These are phyloP conservation scores for Epichloe sp. DNA, from an alignment of 2,329 filamentous ascomycete genomes.

Conservation along the genomic window DNA sequence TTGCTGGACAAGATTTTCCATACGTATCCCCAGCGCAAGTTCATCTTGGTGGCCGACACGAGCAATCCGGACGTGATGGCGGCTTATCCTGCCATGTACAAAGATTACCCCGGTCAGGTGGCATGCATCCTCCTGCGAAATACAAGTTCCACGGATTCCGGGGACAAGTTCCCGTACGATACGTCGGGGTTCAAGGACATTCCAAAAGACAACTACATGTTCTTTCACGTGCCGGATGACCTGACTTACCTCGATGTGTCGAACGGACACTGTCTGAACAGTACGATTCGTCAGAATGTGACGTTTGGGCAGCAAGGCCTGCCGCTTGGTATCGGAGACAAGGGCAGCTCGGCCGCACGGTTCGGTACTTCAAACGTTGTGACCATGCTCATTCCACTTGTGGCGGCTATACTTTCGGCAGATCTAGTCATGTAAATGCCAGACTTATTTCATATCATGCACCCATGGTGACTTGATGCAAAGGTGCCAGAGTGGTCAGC, in stretches of 20 bases:
- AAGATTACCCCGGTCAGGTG: slow-evolving; percentile 56
- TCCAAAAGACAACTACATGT: slow-evolving; percentile 60
- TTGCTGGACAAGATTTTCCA: slow-evolving; percentile 60
- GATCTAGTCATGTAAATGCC: slow-evolving; percentile 3
- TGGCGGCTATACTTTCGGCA: slow-evolving; percentile 10
- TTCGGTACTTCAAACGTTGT: slow-evolving; percentile 10
- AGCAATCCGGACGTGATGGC: slow-evolving; percentile 66
- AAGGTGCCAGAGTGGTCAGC: not conserved
- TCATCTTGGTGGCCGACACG: slow-evolving; percentile 65
- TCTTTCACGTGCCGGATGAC: slow-evolving; percentile 62
- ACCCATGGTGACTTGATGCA: not conserved
- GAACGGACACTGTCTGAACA: slow-evolving; percentile 55
- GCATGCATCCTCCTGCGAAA: slow-evolving; percentile 70
- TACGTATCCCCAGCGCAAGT: slow-evolving; percentile 62
- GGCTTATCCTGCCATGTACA: slow-evolving; percentile 46
- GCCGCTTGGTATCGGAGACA: slow-evolving; percentile 30
- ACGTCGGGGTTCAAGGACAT: slow-evolving; percentile 57
- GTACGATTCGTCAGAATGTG: slow-evolving; percentile 52
- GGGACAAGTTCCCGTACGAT: slow-evolving; percentile 61
- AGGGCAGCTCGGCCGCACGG: slow-evolving; percentile 17
- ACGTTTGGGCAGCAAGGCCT: slow-evolving; percentile 55
- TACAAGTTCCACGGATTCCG: slow-evolving; percentile 53
- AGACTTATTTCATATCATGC: not conserved
- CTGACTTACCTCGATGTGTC: slow-evolving; percentile 51
- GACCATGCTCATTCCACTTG: slow-evolving; percentile 10